phyloP scores from a whole-genome alignment of 495 filamentous ascomycete genomes.

The Paragyromitra xinjiangensis region DNA sequence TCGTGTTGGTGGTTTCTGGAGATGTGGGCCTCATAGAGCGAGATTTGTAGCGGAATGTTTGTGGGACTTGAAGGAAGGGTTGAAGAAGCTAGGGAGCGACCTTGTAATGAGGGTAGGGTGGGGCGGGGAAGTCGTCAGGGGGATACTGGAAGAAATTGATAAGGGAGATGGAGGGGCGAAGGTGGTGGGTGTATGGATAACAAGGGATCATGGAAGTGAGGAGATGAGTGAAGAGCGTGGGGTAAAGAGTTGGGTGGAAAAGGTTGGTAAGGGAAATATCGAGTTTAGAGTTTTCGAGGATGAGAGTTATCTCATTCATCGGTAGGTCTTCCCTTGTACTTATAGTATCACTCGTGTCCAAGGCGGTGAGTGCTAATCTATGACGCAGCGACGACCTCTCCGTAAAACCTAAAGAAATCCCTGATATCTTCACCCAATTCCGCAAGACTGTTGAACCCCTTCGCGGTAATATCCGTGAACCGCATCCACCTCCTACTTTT shows the following conservation, averaged over 20 bases:
- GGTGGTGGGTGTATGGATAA: constrained; percentile 74
- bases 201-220: constrained; percentile 70
- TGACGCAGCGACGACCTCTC: constrained; percentile 25
- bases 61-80: constrained; percentile 70
- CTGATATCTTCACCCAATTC: constrained; percentile 74
- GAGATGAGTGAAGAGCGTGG: constrained; percentile 69
- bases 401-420: constrained; percentile 59
- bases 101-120: constrained; percentile 71
- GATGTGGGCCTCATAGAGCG: constrained; percentile 73
- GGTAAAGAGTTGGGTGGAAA: constrained; percentile 63
- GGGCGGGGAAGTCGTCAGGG: constrained; percentile 64
- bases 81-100: constrained; percentile 67
- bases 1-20: constrained; percentile 68
- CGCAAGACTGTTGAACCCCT: constrained; percentile 73
- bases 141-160: constrained; percentile 60
- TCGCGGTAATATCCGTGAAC: constrained; percentile 65
- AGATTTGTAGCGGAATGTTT: constrained; percentile 73
- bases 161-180: constrained; percentile 51
- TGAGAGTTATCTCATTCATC: constrained; percentile 77
- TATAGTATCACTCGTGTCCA: constrained; percentile 1
- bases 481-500: constrained; percentile 59
- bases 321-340: constrained; percentile 63
- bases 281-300: constrained; percentile 71
- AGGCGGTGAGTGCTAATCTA: constrained; percentile 4
- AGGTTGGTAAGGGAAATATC: constrained; percentile 58